Evolutionary conservation across 2,329 filamentous ascomycete species (phyloP).

Genomic region (Emmonsia crescens): DNA sequence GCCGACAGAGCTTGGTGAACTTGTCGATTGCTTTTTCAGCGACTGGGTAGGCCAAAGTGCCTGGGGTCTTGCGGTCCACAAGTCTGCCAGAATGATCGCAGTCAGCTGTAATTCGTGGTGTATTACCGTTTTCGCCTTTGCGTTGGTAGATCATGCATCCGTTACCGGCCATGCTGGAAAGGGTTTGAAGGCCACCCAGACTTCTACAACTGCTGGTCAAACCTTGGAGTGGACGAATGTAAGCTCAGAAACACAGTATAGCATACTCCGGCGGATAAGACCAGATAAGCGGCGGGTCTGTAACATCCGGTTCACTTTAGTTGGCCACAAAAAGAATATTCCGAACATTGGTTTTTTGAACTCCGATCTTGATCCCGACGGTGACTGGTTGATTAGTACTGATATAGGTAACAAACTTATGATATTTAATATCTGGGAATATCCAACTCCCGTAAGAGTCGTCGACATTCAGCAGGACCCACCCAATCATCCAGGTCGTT

Average conservation of each 20-base stretch:
- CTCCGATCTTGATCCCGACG: conserved; percentile 43
- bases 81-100: conserved; percentile 70
- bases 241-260: conserved; percentile 7
- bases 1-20: conserved; percentile 14
- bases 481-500: not conserved
- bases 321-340: conserved; percentile 42
- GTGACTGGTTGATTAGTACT: conserved; percentile 47
- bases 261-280: not conserved
- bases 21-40: conserved; percentile 52
- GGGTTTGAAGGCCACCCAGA: too few relatives aligned
- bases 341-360: conserved; percentile 50
- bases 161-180: conserved; percentile 14
- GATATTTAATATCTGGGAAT: conserved; percentile 41
- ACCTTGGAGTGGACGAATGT: conserved; percentile 25
- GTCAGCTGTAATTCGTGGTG: conserved; percentile 63
- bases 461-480: not conserved
- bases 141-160: conserved; percentile 34
- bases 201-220: conserved; percentile 10
- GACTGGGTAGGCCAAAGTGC: conserved; percentile 68
- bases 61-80: conserved; percentile 81
- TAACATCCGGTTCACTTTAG: conserved; percentile 34
- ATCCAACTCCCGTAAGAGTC: conserved; percentile 17
- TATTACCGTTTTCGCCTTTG: conserved; percentile 51
- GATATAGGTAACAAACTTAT: conserved; percentile 43
- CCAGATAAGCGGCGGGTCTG: conserved; percentile 23